Percentiles rank a stretch among this genome's conserved stretches.
These are phyloP conservation scores for Uronychia setigera DNA, from an alignment of 73 alveolate genomes.

Conservation along the genomic window DNA sequence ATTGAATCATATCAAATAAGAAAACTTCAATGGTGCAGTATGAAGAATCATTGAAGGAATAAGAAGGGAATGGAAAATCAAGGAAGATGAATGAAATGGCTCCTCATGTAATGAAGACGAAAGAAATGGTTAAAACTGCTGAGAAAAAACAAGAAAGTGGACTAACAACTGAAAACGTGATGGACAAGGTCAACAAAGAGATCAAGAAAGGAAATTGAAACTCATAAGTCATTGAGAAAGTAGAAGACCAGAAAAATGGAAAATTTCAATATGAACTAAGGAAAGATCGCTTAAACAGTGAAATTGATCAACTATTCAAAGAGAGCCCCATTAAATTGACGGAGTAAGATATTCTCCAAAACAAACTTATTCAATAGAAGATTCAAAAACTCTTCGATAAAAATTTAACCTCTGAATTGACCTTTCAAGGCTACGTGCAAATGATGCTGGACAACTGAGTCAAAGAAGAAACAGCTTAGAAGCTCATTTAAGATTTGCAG, in stretches of 20 bases:
- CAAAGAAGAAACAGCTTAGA: background rate
- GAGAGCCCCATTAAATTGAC: too few relatives aligned
- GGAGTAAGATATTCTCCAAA: too few relatives aligned
- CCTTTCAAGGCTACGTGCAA: background rate
- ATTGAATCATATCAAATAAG: background rate
- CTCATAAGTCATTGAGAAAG: background rate
- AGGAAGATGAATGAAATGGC: too few relatives aligned
- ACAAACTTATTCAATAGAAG: too few relatives aligned
- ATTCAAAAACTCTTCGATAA: background rate
- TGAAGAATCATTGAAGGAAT: background rate
- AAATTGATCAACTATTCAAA: too few relatives aligned
- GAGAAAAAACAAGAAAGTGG: background rate
- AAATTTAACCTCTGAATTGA: background rate
- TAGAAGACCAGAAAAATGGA: too few relatives aligned
- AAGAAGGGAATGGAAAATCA: background rate
- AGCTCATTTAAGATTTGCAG: background rate
- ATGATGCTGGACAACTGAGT: background rate
- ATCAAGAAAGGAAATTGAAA: background rate
- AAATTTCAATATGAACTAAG: too few relatives aligned
- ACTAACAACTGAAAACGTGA: background rate
- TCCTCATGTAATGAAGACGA: background rate
- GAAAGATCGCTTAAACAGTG: too few relatives aligned
- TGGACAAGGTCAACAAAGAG: background rate
- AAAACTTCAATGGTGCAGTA: background rate
- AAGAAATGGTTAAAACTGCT: background rate